Evolutionary conservation across 495 filamentous ascomycete species (phyloP), one percentile per base, ranked within the genome.

Genomic region (Neurospora sp.): DNA sequence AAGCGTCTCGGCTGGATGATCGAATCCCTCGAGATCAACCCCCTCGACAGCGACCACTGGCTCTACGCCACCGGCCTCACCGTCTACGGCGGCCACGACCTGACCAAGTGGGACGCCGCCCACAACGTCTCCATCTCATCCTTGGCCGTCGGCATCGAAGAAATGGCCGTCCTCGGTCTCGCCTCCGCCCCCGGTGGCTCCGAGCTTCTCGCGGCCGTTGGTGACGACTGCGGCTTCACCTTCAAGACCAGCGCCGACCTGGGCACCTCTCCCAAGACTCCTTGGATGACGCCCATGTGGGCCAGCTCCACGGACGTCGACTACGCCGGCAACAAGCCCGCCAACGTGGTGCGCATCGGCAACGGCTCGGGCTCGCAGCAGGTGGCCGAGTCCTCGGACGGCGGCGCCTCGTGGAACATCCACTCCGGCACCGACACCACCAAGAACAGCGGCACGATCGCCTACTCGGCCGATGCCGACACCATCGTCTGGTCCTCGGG

Each of bases 1-100:
- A 86, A 86, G 77, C 82, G 83, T 40, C 81, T 90, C 31, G 89
- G 88, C 44, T 90, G 89, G 88, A 90, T 89, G 89, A 88, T 90
- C 39, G 88, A 90, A 70, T 82, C 87, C 0, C 81, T 90, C 23
- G 84, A 85, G 16, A 90, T 90, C 70, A 83, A 90, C 73, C 89
- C 89, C 2, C 81, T 85, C 27, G 86, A 90, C 75, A 86, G 86
- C 70, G 83, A 90, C 77, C 88, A 90, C 77, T 88, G 87, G 82
- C 82, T 89, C 18, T 89, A 90, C 69, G 86, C 84, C 39, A 89
- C 88, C 1, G 88, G 88, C 10, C 79, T 86, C 69, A 89, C 87
- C 5, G 78, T 90, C 71, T 89, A 82, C 42, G 89, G 88, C 37
- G 84, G 85, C 23, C 83, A 83, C 44, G 85, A 87, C 66, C 76